These are phyloP conservation scores for Termitomyces bulborhizus DNA, from an alignment of 768 basidiomycete genomes.

Conservation along the genomic window DNA sequence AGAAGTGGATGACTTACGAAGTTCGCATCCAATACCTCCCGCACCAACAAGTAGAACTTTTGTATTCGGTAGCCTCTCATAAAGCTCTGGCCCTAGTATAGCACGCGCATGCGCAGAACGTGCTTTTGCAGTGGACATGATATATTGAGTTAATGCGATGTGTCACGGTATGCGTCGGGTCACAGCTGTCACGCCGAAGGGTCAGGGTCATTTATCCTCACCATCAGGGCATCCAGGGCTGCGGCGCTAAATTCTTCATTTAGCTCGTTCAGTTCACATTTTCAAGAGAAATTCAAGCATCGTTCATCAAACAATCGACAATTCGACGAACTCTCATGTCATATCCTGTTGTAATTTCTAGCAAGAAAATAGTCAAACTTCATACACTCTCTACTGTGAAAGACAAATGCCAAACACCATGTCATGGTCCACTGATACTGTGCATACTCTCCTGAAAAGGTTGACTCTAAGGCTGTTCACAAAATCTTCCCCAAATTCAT, in stretches of 20 bases:
- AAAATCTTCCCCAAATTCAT: too few relatives aligned
- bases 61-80: constrained; percentile 50
- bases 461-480: too few relatives aligned
- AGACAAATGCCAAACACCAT: too few relatives aligned
- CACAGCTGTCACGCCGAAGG: constrained; percentile 6
- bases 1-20: constrained; percentile 46
- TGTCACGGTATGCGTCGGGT: constrained; percentile 22
- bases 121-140: constrained; percentile 41
- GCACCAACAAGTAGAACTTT: constrained; percentile 89
- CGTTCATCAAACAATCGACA: background rate
- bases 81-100: constrained; percentile 73
- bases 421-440: too few relatives aligned
- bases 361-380: background rate
- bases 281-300: background rate
- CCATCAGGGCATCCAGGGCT: too few relatives aligned
- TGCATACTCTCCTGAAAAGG: too few relatives aligned
- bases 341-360: background rate
- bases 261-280: background rate
- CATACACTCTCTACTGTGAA: too few relatives aligned
- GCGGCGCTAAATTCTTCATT: too few relatives aligned
- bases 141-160: constrained; percentile 14
- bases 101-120: constrained; percentile 63
- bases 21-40: constrained; percentile 96
- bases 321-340: background rate
- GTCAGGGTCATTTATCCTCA: too few relatives aligned